Percentiles rank a stretch among this genome's conserved stretches.
Evolutionary conservation across 108 stramenopile species (phyloP).

Genomic region (Cyclotella cryptica): DNA sequence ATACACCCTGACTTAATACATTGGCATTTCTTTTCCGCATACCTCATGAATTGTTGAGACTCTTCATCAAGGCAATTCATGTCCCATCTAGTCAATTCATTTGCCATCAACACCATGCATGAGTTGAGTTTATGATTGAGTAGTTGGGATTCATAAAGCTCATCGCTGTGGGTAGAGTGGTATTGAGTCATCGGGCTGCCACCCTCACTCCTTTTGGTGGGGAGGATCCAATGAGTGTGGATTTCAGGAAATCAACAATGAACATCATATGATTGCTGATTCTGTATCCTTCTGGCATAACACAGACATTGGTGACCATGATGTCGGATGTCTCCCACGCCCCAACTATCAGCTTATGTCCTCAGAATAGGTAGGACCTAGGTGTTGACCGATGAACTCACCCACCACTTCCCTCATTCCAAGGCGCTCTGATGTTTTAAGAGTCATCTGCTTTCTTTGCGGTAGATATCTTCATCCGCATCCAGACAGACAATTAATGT

Average conservation of each 20-base stretch:
- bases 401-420: constrained; percentile 8
- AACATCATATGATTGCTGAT: background rate
- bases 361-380: constrained; percentile 3
- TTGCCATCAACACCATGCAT: background rate
- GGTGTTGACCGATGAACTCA: background rate
- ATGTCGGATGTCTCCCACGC: background rate
- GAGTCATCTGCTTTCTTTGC: background rate
- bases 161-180: too few species aligned
- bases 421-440: background rate
- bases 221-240: background rate
- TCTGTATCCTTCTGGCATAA: too few species aligned
- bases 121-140: background rate
- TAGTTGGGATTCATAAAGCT: too few species aligned
- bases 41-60: background rate
- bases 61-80: background rate
- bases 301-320: too few species aligned
- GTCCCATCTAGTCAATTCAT: background rate
- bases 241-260: background rate
- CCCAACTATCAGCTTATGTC: background rate
- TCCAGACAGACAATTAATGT: constrained; percentile 12
- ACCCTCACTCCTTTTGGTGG: background rate
- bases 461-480: constrained; percentile 23
- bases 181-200: background rate
- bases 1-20: background rate
- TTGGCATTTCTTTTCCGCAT: constrained; percentile 11